phyloP scores from a whole-genome alignment of 208 protist genomes.

The Kentomonas sorsogonicus region DNA sequence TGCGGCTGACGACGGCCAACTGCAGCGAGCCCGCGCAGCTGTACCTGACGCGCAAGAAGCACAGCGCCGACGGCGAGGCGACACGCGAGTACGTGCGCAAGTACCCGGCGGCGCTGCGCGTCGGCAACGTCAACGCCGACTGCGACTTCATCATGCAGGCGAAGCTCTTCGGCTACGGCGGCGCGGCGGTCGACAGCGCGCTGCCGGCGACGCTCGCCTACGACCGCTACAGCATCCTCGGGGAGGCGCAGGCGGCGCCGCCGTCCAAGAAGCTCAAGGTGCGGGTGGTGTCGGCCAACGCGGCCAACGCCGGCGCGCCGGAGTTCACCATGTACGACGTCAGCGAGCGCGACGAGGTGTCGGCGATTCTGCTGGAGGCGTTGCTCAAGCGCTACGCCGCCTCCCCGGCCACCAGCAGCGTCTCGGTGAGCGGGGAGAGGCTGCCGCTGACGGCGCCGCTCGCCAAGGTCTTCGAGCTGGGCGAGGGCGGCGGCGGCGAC shows the following conservation, averaged over 20 bases:
- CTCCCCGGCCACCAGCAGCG: conserved; percentile 15
- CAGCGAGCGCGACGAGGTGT: conserved; percentile 28
- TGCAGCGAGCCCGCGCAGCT: conserved; percentile 25
- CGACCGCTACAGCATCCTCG: conserved; percentile 45
- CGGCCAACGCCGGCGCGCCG: neutral
- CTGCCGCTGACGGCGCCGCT: conserved; percentile 6
- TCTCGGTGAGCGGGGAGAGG: neutral
- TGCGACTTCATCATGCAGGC: conserved; percentile 45
- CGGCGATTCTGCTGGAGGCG: conserved; percentile 29
- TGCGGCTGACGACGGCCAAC: conserved; percentile 34
- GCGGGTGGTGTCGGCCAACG: conserved; percentile 1
- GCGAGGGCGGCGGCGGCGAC: neutral
- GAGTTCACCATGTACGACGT: conserved; percentile 34
- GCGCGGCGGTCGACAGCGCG: conserved; percentile 60
- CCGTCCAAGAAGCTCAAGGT: conserved; percentile 3
- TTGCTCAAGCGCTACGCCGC: conserved; percentile 34
- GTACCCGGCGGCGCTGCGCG: neutral
- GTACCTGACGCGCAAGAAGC: conserved; percentile 15
- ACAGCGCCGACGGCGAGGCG: conserved; percentile 10
- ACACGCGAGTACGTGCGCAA: conserved; percentile 9
- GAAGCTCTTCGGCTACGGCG: conserved; percentile 49
- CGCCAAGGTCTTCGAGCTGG: neutral
- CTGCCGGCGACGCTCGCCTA: conserved; percentile 47
- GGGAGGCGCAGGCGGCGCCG: conserved; percentile 28
- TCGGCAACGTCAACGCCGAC: conserved; percentile 28